Evolutionary conservation across 1,284 basidiomycete species (phyloP).

Genomic region (Porogramme epimiltina): DNA sequence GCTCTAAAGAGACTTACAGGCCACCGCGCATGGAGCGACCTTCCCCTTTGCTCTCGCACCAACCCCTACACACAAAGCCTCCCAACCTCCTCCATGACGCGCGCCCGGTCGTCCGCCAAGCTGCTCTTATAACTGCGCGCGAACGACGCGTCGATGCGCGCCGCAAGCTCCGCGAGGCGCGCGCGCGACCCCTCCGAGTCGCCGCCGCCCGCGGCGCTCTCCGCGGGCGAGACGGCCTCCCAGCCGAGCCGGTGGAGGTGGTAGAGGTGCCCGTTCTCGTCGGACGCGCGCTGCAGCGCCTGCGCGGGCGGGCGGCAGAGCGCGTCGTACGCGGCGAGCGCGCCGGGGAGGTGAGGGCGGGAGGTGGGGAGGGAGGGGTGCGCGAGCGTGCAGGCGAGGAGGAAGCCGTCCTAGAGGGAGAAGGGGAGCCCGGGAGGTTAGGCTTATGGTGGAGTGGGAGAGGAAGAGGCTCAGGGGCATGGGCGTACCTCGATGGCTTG

Average conservation of each 20-base stretch:
- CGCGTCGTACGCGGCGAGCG: constrained; percentile 37
- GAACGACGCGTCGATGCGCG: constrained; percentile 1
- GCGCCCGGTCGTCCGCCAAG: too few relatives aligned
- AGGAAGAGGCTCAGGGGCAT: neutral
- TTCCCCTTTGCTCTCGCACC: too few relatives aligned
- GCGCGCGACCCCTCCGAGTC: constrained; percentile 1
- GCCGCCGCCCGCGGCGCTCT: constrained; percentile 8
- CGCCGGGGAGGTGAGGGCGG: constrained; percentile 27
- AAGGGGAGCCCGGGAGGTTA: too few relatives aligned
- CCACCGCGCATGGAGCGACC: too few relatives aligned
- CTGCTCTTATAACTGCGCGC: neutral
- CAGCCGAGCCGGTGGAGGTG: constrained; percentile 7
- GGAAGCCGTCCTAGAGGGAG: constrained; percentile 32
- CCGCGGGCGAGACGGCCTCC: constrained; percentile 7
- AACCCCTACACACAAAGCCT: too few relatives aligned
- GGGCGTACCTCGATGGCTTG: constrained; percentile 39
- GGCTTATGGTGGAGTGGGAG: too few relatives aligned
- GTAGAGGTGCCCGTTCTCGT: constrained; percentile 10
- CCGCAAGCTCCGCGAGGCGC: constrained; percentile 1
- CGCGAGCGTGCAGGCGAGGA: constrained; percentile 36
- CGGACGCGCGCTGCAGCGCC: constrained; percentile 11
- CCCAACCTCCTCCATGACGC: too few relatives aligned
- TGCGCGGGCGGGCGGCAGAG: constrained; percentile 36
- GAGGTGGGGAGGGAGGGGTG: constrained; percentile 28
- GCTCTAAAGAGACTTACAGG: too few relatives aligned